These are phyloP conservation scores for Mangifera indica DNA, from an alignment of 345 rosid species.

Conservation along the genomic window DNA sequence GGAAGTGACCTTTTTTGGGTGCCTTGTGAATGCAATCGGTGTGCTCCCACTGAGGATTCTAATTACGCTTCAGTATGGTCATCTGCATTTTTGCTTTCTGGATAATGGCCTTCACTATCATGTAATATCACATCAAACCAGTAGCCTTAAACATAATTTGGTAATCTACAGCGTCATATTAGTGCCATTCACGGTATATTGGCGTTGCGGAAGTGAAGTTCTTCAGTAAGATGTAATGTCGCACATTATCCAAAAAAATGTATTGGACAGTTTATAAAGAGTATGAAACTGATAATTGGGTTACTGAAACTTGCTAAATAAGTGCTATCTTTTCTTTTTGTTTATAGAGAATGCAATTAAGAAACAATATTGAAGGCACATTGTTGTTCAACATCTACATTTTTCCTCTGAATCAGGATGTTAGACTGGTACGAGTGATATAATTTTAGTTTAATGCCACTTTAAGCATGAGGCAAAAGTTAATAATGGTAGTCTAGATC, in stretches of 20 bases:
- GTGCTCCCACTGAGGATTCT: constrained; percentile 63
- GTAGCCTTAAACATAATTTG: no score
- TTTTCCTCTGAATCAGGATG: not conserved
- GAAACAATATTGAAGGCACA: not conserved
- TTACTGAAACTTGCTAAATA: not conserved
- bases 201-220: no score
- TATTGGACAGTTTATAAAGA: no score
- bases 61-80: constrained; percentile 58
- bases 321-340: no score
- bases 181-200: no score
- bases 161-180: no score
- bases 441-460: not conserved
- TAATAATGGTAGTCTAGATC: not conserved
- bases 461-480: not conserved
- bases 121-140: no score
- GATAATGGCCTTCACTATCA: no score
- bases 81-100: not conserved
- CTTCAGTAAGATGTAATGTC: no score
- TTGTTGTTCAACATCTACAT: not conserved
- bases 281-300: no score
- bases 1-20: constrained; percentile 95
- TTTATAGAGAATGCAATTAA: not conserved
- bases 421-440: not conserved
- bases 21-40: constrained; percentile 78
- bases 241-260: no score